phyloP scores from a whole-genome alignment of 1,284 basidiomycete genomes.

The Irpex sp. region DNA sequence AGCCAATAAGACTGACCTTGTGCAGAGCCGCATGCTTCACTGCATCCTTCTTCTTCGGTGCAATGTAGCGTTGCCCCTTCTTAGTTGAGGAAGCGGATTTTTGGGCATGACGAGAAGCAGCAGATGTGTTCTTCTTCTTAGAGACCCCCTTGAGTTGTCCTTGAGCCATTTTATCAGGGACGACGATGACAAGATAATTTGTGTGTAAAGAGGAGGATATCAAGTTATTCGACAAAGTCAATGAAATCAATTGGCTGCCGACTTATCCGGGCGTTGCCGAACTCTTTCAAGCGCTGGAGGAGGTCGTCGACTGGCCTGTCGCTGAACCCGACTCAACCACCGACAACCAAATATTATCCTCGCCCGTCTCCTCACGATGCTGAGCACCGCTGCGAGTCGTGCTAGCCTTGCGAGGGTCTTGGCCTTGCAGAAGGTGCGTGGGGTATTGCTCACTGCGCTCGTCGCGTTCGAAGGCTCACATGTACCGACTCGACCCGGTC shows the following conservation, averaged over 20 bases:
- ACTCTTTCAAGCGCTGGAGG: neutral
- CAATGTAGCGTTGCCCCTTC: constrained; percentile 66
- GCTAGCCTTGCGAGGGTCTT: constrained; percentile 12
- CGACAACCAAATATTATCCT: neutral
- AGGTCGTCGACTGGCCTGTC: neutral
- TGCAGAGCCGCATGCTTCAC: constrained; percentile 70
- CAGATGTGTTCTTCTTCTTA: constrained; percentile 40
- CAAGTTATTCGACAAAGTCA: neutral
- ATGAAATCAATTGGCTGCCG: neutral
- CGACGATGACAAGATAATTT: neutral
- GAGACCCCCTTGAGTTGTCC: constrained; percentile 70
- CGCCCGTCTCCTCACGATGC: constrained; percentile 10
- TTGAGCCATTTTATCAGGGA: constrained; percentile 38
- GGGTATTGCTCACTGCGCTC: neutral
- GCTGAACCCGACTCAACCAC: neutral
- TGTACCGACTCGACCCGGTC: neutral
- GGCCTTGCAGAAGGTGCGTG: constrained; percentile 13
- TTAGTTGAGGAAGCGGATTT: constrained; percentile 65
- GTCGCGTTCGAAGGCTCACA: neutral
- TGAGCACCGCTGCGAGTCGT: constrained; percentile 12
- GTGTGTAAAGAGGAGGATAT: neutral
- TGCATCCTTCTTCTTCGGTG: constrained; percentile 68
- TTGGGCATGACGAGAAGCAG: constrained; percentile 44
- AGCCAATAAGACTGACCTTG: constrained; percentile 40
- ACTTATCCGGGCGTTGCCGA: neutral